These are phyloP conservation scores for Pythium phragmitis DNA, from an alignment of 352 stramenopile species.

Conservation along the genomic window DNA sequence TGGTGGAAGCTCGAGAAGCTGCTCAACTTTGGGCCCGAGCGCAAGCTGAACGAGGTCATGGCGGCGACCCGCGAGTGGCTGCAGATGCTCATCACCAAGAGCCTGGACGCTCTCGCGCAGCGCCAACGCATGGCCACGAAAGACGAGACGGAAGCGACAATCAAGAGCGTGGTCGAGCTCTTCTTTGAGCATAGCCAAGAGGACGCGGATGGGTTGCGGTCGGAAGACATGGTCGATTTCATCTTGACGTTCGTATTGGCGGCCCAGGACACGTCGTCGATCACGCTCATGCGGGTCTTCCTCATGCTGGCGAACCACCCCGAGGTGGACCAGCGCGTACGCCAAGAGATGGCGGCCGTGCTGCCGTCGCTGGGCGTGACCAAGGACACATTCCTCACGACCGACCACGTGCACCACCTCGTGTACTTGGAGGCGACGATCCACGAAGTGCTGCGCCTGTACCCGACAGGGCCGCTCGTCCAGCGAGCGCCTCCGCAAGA, in stretches of 20 bases:
- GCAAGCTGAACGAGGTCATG: too few species aligned
- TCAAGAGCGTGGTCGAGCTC: conserved; percentile 18
- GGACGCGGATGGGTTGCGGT: not conserved
- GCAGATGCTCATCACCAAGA: conserved; percentile 34
- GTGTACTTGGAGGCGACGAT: conserved; percentile 62
- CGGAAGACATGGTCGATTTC: conserved; percentile 34
- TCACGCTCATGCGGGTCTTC: conserved; percentile 67
- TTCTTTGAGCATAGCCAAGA: not conserved
- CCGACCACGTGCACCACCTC: conserved; percentile 53
- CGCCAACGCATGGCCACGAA: conserved; percentile 42
- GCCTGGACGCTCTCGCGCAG: conserved; percentile 17
- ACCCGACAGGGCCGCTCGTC: conserved; percentile 56
- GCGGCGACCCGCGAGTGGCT: conserved; percentile 38
- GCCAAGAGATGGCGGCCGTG: conserved; percentile 40
- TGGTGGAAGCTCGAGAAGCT: conserved; percentile 38
- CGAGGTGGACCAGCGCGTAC: conserved; percentile 38
- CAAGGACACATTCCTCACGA: conserved; percentile 27
- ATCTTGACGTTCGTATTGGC: conserved; percentile 67
- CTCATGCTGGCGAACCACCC: conserved; percentile 64
- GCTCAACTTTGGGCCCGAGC: too few species aligned
- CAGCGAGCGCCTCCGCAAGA: conserved; percentile 53
- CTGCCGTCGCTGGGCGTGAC: conserved; percentile 34
- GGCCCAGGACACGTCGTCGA: conserved; percentile 73
- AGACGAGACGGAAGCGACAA: not conserved
- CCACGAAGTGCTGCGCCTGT: conserved; percentile 62